These are phyloP conservation scores for Lichtheimia ramosa DNA, from an alignment of 371 early-diverging fungal species.

Conservation along the genomic window DNA sequence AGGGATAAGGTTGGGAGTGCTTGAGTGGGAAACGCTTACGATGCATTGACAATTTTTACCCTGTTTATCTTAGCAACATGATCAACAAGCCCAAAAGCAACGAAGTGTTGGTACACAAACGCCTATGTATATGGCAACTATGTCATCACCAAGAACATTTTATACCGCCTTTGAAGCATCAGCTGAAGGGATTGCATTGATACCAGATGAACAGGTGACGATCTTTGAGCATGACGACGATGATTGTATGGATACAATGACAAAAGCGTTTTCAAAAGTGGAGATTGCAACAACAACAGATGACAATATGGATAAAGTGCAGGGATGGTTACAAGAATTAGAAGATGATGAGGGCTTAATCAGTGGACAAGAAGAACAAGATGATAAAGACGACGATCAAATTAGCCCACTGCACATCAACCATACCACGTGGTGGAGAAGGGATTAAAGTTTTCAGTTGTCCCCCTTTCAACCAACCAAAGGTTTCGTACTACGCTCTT, in stretches of 20 bases:
- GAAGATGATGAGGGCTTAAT: conserved; percentile 1
- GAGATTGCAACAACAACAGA: conserved; percentile 6
- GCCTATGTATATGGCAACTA: background rate
- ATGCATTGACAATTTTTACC: too few relatives aligned
- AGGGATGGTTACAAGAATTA: conserved; percentile 10
- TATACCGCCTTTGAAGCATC: conserved; percentile 17
- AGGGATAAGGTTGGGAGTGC: too few relatives aligned
- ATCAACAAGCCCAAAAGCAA: background rate
- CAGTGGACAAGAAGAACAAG: background rate
- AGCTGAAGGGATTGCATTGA: conserved; percentile 21
- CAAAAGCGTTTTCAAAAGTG: conserved; percentile 16
- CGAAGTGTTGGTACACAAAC: conserved; percentile 17
- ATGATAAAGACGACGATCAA: background rate
- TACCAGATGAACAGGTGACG: background rate
- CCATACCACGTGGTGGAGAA: background rate
- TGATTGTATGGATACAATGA: conserved; percentile 1
- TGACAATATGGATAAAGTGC: background rate
- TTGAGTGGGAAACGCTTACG: too few relatives aligned
- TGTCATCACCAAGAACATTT: background rate
- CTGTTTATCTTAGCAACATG: too few relatives aligned
- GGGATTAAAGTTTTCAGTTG: background rate
- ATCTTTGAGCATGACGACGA: background rate
- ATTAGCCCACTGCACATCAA: conserved; percentile 7
- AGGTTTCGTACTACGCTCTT: background rate
- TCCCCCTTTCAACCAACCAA: background rate